phyloP scores from a whole-genome alignment of 176 grass and related monocot species.

The Thinopyrum elongatum region DNA sequence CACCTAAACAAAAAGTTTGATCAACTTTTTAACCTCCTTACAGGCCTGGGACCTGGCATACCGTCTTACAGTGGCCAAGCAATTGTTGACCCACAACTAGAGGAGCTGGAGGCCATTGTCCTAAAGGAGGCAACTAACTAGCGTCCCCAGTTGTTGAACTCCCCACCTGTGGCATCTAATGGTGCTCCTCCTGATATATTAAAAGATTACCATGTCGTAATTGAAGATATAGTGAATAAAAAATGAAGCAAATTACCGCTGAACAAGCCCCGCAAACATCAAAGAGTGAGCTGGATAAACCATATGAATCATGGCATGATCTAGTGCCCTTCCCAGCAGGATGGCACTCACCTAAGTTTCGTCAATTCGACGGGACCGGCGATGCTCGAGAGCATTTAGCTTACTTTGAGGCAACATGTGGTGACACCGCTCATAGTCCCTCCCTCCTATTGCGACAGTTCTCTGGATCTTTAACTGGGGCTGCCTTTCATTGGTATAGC shows the following conservation, averaged over 20 bases:
- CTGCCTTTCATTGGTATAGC: conserved; percentile 11
- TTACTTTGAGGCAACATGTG: not conserved
- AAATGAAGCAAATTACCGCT: not conserved
- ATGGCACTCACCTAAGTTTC: conserved; percentile 2
- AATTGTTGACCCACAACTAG: too few relatives aligned
- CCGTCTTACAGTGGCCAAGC: too few relatives aligned
- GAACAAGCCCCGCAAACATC: not conserved
- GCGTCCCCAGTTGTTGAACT: too few relatives aligned
- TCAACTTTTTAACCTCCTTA: too few relatives aligned
- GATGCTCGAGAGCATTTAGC: not conserved
- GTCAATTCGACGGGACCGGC: not conserved
- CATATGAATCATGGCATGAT: conserved; percentile 20
- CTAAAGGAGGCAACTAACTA: too few relatives aligned
- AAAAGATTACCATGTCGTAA: not conserved
- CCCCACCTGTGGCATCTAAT: not conserved
- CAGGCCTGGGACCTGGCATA: too few relatives aligned
- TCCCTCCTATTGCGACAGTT: not conserved
- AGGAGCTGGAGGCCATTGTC: too few relatives aligned
- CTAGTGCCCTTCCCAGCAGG: not conserved
- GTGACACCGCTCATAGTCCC: not conserved
- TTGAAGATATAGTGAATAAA: not conserved
- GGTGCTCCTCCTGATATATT: not conserved
- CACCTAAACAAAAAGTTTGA: too few relatives aligned
- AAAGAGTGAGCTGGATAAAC: not conserved
- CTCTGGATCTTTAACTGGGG: not conserved